Base-by-base conservation (phyloP, 768 basidiomycete species). In the Phlegmacium glaucopus region DNA sequence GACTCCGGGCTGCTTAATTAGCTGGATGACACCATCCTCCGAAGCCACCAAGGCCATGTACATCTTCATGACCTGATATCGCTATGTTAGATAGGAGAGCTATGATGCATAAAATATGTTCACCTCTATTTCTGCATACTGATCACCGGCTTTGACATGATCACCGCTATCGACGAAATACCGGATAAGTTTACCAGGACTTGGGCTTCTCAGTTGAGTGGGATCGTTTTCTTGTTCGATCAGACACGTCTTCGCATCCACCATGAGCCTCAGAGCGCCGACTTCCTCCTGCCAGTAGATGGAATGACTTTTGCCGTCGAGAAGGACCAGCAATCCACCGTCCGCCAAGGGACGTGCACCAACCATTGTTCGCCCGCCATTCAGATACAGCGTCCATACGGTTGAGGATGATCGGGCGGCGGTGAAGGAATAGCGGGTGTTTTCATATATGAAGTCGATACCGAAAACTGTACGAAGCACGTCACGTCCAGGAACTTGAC, bases 181-280 rank as follows among this genome's bases (percentile, higher is more conserved):
- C 28, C 94, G 80, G 46, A 99, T 81, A 41, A 99, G 81, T 70
- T 99, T 99, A 30, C 96, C 96, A 9, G 96, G 96, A 69, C 87
- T 91, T 8, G 96, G 96, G 61, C 90, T 93, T 57, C 96, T 78
- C 39, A 98, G 75, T 66, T 98, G 95, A 17, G 96, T 99, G 12
- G 96, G 96, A 61, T 99, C 96, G 58, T 97, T 97, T 77, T 99
- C 96, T 70, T 98, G 94, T 67, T 97, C 96, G 57, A 99, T 94
- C 71, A 97, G 77, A 65, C 94, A 96, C 12, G 96, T 99, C 78
- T 97, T 95, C 44, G 93, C 80, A 69, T 99, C 95, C 50, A 99
- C 86, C 84, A 93, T 92, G 61, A 98, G 65, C 55, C 90, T 75
- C 56, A 94, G 72, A 8, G 92, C 90, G 46, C 94, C 96, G 45